Evolutionary conservation across 2,329 filamentous ascomycete species (phyloP), one percentile per base, ranked within the genome.

Genomic region (Myriosclerotinia duriaeana): DNA sequence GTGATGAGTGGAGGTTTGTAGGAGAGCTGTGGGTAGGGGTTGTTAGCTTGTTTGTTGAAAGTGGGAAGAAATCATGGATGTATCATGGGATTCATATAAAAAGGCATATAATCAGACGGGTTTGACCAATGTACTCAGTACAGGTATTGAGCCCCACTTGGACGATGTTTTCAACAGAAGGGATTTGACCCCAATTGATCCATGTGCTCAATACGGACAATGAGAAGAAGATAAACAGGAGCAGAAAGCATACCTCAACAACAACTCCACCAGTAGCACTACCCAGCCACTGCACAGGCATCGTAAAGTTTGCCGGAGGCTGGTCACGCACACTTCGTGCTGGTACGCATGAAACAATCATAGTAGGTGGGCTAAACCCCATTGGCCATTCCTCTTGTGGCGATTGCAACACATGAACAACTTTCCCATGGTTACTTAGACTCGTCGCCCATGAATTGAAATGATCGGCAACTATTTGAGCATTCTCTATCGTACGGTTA

Each of bases 271-370:
- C 91, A 0, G 89, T 92, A 0, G 85, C 83, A 71, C 88, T 93
- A 34, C 82, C 80, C 55, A 93, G 81, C 91, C 91, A 94, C 38
- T 85, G 80, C 11, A 80, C 75, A 0, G 91, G 90, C 65, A 92
- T 82, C 14, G 85, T 86, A 69, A 93, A 91, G 69, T 91, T 84
- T 0, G 90, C 87, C 1, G 89, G 85, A 0, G 87, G 86, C 4
- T 80, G 81, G 63, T 86, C 84, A 12, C 86, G 85, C 20, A 90
- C 84, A 3, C 84, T 83, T 69, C 92, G 87, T 0, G 89, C 89
- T 0, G 90, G 89, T 17, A 94, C 91, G 71, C 89, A 92, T 0
- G 89, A 91, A 0, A 92, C 84, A 36, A 93, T 87, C 72, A 93
- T 88, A 1, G 89, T 92, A 0, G 91, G 90, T 14, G 83, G 81